phyloP scores from a whole-genome alignment of 2,329 filamentous ascomycete species.

The Penicillium olsonii region DNA sequence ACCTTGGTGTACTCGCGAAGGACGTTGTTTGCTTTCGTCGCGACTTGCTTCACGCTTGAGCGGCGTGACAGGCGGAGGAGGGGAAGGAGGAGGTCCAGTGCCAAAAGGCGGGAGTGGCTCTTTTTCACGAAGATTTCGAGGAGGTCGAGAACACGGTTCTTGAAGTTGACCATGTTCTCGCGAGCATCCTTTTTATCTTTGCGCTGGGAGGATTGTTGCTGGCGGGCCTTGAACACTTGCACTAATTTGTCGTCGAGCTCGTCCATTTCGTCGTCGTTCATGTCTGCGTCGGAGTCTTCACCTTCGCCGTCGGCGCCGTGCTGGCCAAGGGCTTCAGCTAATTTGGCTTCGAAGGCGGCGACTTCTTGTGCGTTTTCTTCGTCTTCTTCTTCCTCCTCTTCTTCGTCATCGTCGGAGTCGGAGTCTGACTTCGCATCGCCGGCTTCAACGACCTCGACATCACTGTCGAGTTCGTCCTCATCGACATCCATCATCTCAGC shows the following conservation, averaged over 20 bases:
- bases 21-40: constrained; percentile 71
- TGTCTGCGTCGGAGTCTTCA: constrained; percentile 75
- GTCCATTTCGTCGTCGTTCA: constrained; percentile 97
- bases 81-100: constrained; percentile 71
- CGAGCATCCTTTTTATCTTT: constrained; percentile 86
- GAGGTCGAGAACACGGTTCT: constrained; percentile 87
- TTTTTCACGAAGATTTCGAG: constrained; percentile 82
- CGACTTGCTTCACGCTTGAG: constrained; percentile 74
- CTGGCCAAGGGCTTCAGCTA: constrained; percentile 76
- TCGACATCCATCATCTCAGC: constrained; percentile 55
- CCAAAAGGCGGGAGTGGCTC: constrained; percentile 67
- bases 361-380: constrained; percentile 52
- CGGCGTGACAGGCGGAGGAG: constrained; percentile 74
- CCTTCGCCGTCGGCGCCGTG: constrained; percentile 59
- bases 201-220: constrained; percentile 69
- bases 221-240: constrained; percentile 79
- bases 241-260: constrained; percentile 78
- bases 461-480: constrained; percentile 36
- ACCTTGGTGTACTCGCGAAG: constrained; percentile 71
- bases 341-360: constrained; percentile 69
- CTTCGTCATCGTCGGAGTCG: constrained; percentile 50
- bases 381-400: constrained; percentile 20
- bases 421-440: constrained; percentile 37
- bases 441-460: constrained; percentile 45
- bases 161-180: constrained; percentile 89